Evolutionary conservation across 768 basidiomycete genomes (phyloP).

Genomic region (Mycena belliarum): DNA sequence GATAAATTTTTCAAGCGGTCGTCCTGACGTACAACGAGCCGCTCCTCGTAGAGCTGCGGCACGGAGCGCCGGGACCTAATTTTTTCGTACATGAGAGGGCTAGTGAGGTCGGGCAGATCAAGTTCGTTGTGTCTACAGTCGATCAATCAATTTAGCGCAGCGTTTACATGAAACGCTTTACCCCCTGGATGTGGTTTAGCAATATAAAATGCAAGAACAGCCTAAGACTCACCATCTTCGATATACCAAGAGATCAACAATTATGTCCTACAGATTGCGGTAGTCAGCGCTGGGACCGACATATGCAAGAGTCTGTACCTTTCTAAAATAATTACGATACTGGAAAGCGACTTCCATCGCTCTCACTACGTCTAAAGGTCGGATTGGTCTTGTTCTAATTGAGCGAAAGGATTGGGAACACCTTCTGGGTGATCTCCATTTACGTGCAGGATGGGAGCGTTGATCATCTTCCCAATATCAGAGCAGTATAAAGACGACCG

Average conservation of each 20-base stretch:
- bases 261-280: constrained; percentile 57
- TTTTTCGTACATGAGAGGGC: constrained; percentile 89
- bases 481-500: constrained; percentile 88
- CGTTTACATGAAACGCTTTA: constrained; percentile 16
- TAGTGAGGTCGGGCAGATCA: constrained; percentile 84
- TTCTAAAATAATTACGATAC: constrained; percentile 85
- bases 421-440: constrained; percentile 93
- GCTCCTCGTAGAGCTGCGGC: constrained; percentile 79
- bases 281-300: neutral
- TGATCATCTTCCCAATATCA: constrained; percentile 88
- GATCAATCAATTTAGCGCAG: neutral
- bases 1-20: neutral
- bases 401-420: constrained; percentile 33
- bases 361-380: constrained; percentile 67
- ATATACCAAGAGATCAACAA: constrained; percentile 88
- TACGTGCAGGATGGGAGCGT: constrained; percentile 85
- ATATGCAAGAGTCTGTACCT: constrained; percentile 37
- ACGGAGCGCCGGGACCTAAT: constrained; percentile 78
- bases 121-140: constrained; percentile 78
- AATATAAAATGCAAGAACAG: neutral
- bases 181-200: constrained; percentile 35
- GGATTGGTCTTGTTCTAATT: neutral
- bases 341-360: constrained; percentile 88
- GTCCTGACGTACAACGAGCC: constrained; percentile 59
- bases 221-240: constrained; percentile 63